These are phyloP conservation scores for Xerocomus spinulosus DNA, from an alignment of 768 basidiomycete species.

Conservation along the genomic window DNA sequence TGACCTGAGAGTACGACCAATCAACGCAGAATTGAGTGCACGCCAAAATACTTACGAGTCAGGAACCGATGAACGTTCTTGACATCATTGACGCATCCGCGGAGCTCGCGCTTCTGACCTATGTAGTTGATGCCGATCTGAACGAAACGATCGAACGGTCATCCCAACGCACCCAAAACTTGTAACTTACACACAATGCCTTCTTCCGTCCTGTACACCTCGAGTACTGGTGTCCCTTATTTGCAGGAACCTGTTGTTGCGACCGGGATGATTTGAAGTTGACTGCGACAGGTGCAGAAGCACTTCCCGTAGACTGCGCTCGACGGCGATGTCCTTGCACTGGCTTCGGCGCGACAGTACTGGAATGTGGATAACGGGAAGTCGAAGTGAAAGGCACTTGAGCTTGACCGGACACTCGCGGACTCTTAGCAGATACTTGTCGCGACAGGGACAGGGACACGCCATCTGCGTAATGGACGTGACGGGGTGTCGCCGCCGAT, in stretches of 20 bases:
- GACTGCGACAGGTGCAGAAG: background rate
- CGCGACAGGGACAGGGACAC: conserved; percentile 7
- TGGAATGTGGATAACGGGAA: background rate
- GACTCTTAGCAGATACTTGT: conserved; percentile 6
- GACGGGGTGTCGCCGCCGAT: conserved; percentile 18
- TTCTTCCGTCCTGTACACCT: conserved; percentile 50
- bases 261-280: conserved; percentile 5
- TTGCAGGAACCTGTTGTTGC: conserved; percentile 2
- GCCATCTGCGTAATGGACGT: conserved; percentile 25
- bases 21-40: background rate
- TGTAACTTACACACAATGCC: conserved; percentile 44
- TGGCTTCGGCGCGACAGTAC: conserved; percentile 6
- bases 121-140: conserved; percentile 80
- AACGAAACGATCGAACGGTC: background rate
- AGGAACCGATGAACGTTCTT: conserved; percentile 65
- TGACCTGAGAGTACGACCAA: conserved; percentile 24
- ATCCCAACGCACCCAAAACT: too few species aligned
- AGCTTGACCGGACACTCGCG: background rate
- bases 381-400: conserved; percentile 3
- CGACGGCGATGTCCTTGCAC: conserved; percentile 18
- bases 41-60: conserved; percentile 39
- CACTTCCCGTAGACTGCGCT: conserved; percentile 16
- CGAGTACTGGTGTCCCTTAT: conserved; percentile 36
- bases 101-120: conserved; percentile 58
- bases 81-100: conserved; percentile 82